Conservation (phyloP, 2,329 filamentous ascomycete genomes). For the Xylaria polymorpha region DNA sequence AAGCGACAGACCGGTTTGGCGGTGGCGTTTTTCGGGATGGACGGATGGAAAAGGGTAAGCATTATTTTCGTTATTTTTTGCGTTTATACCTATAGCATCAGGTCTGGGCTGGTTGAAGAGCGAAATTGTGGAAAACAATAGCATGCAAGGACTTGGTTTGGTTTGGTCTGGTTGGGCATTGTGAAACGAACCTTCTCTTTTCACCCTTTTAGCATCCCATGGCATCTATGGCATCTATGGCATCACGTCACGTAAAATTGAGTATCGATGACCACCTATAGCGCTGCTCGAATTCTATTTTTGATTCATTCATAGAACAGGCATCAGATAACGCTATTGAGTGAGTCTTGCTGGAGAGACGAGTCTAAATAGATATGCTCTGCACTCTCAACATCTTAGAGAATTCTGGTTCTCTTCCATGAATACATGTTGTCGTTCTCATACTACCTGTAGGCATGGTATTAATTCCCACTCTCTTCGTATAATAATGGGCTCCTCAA, state of each 20-base stretch:
- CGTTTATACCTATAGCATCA: slow-evolving; percentile 18
- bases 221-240: neutral
- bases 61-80: neutral
- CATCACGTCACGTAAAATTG: neutral
- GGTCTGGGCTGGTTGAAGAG: neutral
- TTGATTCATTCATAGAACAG: neutral
- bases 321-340: neutral
- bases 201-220: too few relatives aligned
- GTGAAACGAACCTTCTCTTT: neutral
- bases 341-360: neutral
- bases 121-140: slow-evolving; percentile 1
- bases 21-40: neutral
- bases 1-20: neutral
- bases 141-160: neutral
- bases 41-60: neutral
- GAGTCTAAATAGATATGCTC: neutral
- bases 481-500: neutral
- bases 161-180: neutral
- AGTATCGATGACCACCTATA: slow-evolving; percentile 11
- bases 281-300: neutral
- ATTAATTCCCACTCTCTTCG: slow-evolving; percentile 1
- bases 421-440: neutral
- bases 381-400: neutral
- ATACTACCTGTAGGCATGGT: neutral
- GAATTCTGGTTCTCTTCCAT: neutral